These are phyloP conservation scores for Suhomyces terraborum DNA, from an alignment of 1,139 yeast species.

Conservation along the genomic window DNA sequence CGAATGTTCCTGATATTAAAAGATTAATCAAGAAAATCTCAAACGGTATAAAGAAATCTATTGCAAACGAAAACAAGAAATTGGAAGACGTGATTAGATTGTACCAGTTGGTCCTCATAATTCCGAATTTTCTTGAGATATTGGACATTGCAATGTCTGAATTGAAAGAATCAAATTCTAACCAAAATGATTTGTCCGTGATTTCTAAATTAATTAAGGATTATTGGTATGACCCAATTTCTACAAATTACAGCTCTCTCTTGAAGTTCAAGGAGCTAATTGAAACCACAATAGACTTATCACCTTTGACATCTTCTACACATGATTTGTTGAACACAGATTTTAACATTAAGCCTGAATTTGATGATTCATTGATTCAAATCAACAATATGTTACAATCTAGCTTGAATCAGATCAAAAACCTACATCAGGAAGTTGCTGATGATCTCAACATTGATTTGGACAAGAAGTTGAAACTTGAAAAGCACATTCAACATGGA, in stretches of 20 bases:
- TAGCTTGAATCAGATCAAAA: slow-evolving; percentile 56
- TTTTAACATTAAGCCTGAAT: slow-evolving; percentile 85
- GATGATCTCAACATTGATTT: slow-evolving; percentile 78
- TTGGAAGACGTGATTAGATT: slow-evolving; percentile 90
- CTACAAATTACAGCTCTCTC: slow-evolving; percentile 51
- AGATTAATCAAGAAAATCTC: slow-evolving; percentile 67
- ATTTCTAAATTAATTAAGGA: slow-evolving; percentile 38
- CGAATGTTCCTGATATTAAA: slow-evolving; percentile 79
- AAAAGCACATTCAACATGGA: slow-evolving; percentile 82
- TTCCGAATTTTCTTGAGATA: slow-evolving; percentile 67
- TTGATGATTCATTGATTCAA: slow-evolving; percentile 71
- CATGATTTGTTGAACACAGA: slow-evolving; percentile 50
- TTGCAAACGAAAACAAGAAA: slow-evolving; percentile 44
- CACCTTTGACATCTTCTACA: slow-evolving; percentile 66
- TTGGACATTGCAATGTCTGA: slow-evolving; percentile 46
- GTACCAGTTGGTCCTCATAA: slow-evolving; percentile 70
- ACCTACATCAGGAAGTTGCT: slow-evolving; percentile 64
- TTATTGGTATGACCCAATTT: slow-evolving; percentile 62
- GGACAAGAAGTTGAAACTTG: slow-evolving; percentile 85
- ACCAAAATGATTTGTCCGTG: slow-evolving; percentile 21
- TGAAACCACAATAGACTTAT: slow-evolving; percentile 87
- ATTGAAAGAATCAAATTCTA: slow-evolving; percentile 14
- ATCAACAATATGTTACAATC: slow-evolving; percentile 60
- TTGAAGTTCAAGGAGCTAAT: slow-evolving; percentile 78
- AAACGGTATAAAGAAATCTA: slow-evolving; percentile 38